Conservation (phyloP, 768 basidiomycete species). For the Mycena latifolia region DNA sequence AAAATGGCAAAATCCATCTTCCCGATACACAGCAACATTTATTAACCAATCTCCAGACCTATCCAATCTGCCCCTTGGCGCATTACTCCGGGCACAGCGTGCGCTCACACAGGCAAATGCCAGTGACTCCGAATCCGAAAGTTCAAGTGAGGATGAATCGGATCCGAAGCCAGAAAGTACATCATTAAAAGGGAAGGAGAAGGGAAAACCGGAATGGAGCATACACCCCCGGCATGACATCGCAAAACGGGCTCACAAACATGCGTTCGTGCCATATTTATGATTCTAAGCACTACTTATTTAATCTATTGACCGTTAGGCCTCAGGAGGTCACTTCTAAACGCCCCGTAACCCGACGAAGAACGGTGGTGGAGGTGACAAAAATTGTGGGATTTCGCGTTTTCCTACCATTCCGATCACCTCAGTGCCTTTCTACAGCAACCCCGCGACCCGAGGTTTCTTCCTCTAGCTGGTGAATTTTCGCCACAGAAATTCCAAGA, state of each 20-base stretch:
- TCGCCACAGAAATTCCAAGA: constrained; percentile 72
- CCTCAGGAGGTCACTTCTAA: constrained; percentile 89
- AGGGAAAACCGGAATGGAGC: constrained; percentile 56
- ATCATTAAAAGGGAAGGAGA: constrained; percentile 50
- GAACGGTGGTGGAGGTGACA: constrained; percentile 76
- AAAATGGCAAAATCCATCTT: constrained; percentile 10
- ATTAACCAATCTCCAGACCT: constrained; percentile 56
- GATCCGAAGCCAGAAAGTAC: constrained; percentile 28
- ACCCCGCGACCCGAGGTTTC: constrained; percentile 89
- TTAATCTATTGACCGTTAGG: constrained; percentile 51
- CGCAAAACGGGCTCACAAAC: constrained; percentile 78
- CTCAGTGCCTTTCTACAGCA: constrained; percentile 58
- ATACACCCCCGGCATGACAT: constrained; percentile 58
- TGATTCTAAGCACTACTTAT: constrained; percentile 20
- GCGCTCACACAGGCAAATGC: constrained; percentile 58
- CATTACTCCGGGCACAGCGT: constrained; percentile 73
- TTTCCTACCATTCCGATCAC: constrained; percentile 4
- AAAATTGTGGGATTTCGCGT: constrained; percentile 63
- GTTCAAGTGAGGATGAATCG: constrained; percentile 40
- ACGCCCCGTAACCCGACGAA: constrained; percentile 80
- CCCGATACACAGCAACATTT: not conserved
- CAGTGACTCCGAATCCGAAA: constrained; percentile 54
- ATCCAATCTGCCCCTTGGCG: constrained; percentile 71
- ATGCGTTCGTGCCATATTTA: constrained; percentile 74
- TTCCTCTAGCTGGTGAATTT: constrained; percentile 77